Evolutionary conservation across 257 asterid genomes (phyloP), one percentile per base, ranked within the genome.

Genomic region (Nicotiana obtusifolia): DNA sequence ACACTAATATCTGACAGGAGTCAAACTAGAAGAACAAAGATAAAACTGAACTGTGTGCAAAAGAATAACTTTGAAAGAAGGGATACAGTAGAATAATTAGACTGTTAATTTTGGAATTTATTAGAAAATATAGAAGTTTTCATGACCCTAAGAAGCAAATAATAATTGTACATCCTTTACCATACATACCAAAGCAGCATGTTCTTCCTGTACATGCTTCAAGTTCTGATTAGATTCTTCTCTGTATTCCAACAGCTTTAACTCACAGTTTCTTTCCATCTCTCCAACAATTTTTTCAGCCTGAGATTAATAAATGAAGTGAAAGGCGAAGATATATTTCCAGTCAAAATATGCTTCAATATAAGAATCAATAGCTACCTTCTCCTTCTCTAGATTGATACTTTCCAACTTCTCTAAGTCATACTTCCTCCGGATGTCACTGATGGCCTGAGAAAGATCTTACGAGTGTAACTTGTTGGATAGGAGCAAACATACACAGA

Each of bases 331-430:
- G 1, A 52, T 44, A 57, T 49, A 30, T 57, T 49, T 69, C 77
- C 68, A 24, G n/a, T 2, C 22, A 47, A 77, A 66, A 30, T 47
- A 22, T 54, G 65, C 14, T 66, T 49, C 53, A 49, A 5, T 26
- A 16, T 15, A 75, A 81, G 78, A 33, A 79, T 47, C 60, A 77
- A 78, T 64, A 81, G 80, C 80, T 82, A 94, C 99, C 98, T 94
- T 93, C 87, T 92, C 97, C 88, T 91, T 94, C 90, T 93, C 98
- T 82, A 90, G 87, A 84, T 87, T 87, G 83, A 91, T 82, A 69
- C 90, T 81, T 83, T 89, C 98, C 89, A 88, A 89, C 94, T 94
- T 96, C 88, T 96, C 98, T 87, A 83, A 83, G 90, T 96, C 98
- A 49, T 92, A 94, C 91, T 90, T 93, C 89, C 87, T 91, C 81